Evolutionary conservation across 1,139 yeast genomes (phyloP), one percentile per base, ranked within the genome.

Genomic region (Taphrina deformans): DNA sequence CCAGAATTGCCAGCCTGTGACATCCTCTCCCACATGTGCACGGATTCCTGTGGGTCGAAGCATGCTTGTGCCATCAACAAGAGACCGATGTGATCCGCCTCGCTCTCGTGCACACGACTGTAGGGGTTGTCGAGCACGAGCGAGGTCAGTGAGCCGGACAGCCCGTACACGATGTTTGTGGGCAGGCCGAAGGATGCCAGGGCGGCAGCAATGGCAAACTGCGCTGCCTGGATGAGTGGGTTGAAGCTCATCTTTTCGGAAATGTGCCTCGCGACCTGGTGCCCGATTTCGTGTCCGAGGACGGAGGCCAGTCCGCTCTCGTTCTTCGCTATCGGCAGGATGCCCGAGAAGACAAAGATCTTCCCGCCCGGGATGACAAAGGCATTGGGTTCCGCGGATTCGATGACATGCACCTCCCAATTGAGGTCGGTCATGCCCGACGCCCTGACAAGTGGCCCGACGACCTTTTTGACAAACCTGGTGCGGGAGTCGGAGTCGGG

Each of bases 331-430:
- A 93, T 84, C 0, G 90, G 88, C 63, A 93, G 75, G 62, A 95
- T 89, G 21, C 89, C 85, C 59, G 87, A 81, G 72, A 89, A 89
- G 21, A 93, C 90, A 76, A 93, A 93, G 52, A 95, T 96, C 75
- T 92, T 92, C 12, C 99, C 99, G 67, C 95, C 93, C 24, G 98
- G 98, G 62, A 93, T 79, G 29, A 93, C 96, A 76, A 95, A 93
- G 1, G 99, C 99, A 76, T 93, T 93, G 1, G 99, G 98, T 10
- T 74, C 76, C 5, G 87, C 85, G 71, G 87, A 89, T 69, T 86
- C 82, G 53, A 93, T 84, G 29, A 95, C 89, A 75, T 90, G 91
- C 44, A 93, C 84, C 70, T 83, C 79, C 99, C 99, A 93, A 55
- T 88, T 80, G 27, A 84, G 74, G 35, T 76, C 74, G 67, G 75